phyloP scores from a whole-genome alignment of 1,284 basidiomycete species.

The Sporisorium reilianum region DNA sequence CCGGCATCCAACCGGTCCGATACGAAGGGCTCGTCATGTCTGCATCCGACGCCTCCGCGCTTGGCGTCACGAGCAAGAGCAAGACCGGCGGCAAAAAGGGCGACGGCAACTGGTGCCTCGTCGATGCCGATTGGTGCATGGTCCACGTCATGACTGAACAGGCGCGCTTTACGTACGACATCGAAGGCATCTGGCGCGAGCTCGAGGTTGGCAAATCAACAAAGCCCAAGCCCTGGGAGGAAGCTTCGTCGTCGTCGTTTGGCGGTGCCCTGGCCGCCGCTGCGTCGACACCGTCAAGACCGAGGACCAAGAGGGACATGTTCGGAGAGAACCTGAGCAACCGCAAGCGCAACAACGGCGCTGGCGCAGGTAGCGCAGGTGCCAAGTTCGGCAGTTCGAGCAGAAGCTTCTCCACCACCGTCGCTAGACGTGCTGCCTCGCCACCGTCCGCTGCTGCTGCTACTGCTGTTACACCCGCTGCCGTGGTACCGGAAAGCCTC shows the following conservation, averaged over 20 bases:
- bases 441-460: background rate
- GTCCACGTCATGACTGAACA: slow-evolving; percentile 67
- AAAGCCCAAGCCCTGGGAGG: slow-evolving; percentile 39
- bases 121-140: slow-evolving; percentile 68
- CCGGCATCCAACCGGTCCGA: slow-evolving; percentile 49
- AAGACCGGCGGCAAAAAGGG: slow-evolving; percentile 56
- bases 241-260: slow-evolving; percentile 3
- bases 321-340: slow-evolving; percentile 32
- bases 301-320: slow-evolving; percentile 24
- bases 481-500: slow-evolving; percentile 35
- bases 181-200: slow-evolving; percentile 62
- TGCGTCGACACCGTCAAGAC: slow-evolving; percentile 3
- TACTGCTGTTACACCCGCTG: too few species aligned
- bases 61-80: slow-evolving; percentile 34
- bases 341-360: slow-evolving; percentile 16
- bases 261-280: background rate
- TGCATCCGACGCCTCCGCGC: slow-evolving; percentile 41
- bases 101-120: slow-evolving; percentile 66
- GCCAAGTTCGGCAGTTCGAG: slow-evolving; percentile 26
- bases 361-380: background rate
- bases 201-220: slow-evolving; percentile 25
- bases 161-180: slow-evolving; percentile 60
- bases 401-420: slow-evolving; percentile 23
- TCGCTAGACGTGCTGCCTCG: background rate
- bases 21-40: slow-evolving; percentile 63